Evolutionary conservation across 2,329 filamentous ascomycete species (phyloP).

Genomic region (Claviceps digitariae): DNA sequence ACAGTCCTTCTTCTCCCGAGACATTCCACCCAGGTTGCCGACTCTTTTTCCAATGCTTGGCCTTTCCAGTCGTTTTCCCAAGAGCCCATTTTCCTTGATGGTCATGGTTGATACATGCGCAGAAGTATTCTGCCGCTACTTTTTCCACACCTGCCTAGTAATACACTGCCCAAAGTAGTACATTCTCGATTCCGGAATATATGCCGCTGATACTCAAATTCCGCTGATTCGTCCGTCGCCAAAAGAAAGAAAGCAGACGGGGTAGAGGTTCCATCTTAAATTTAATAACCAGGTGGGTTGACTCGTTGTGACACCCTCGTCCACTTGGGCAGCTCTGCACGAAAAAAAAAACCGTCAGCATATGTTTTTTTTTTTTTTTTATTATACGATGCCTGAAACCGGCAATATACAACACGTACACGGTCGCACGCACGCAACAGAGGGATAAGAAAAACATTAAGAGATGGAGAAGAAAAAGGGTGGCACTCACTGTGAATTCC

Average conservation of each 20-base stretch:
- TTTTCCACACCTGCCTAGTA: background rate
- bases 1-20: background rate
- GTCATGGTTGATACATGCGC: background rate
- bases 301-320: conserved; percentile 86
- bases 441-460: background rate
- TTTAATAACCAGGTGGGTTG: conserved; percentile 86
- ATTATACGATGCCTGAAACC: too few species aligned
- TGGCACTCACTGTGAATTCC: conserved; percentile 75
- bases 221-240: background rate
- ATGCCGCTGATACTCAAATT: background rate
- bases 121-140: background rate
- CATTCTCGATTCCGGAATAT: too few species aligned
- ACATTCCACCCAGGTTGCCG: background rate
- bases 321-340: conserved; percentile 72
- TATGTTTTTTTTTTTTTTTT: too few species aligned
- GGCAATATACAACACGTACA: background rate
- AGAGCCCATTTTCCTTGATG: background rate
- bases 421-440: background rate
- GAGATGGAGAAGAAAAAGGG: background rate
- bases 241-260: background rate
- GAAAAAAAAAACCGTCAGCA: conserved; percentile 9
- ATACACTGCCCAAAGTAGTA: background rate
- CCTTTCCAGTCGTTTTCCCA: background rate
- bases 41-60: background rate
- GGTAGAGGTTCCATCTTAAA: background rate